phyloP scores from a whole-genome alignment of 495 filamentous ascomycete genomes.

The Symbiotaphrina buchneri region DNA sequence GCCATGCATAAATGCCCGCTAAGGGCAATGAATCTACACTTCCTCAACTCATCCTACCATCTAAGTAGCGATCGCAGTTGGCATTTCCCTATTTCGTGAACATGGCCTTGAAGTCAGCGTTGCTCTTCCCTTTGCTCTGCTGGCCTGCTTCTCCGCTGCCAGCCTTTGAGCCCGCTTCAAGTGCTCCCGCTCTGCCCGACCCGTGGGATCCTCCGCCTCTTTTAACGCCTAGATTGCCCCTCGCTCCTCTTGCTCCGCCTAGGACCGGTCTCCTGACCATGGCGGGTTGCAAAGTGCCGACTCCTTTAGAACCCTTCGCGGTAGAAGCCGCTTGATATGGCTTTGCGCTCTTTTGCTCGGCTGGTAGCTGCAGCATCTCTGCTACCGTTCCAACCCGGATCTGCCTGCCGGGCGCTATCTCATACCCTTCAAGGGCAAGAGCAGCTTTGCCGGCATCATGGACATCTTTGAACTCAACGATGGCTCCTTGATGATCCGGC shows the following conservation, averaged over 20 bases:
- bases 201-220: constrained; percentile 33
- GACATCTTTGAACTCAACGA: constrained; percentile 56
- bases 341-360: constrained; percentile 28
- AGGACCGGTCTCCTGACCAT: constrained; percentile 34
- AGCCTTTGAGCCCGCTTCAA: background rate
- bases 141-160: background rate
- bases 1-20: no score
- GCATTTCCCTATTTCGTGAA: constrained; percentile 25
- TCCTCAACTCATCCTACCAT: no score
- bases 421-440: constrained; percentile 46
- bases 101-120: constrained; percentile 75
- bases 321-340: constrained; percentile 5
- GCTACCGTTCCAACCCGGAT: constrained; percentile 43
- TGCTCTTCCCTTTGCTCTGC: constrained; percentile 36
- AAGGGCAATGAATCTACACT: no score
- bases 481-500: constrained; percentile 67
- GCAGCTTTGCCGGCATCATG: constrained; percentile 51
- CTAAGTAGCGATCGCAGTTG: no score
- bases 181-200: constrained; percentile 10
- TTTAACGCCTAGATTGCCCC: constrained; percentile 29
- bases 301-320: constrained; percentile 14
- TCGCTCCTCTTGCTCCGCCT: constrained; percentile 20
- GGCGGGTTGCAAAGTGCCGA: no score
- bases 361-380: constrained; percentile 41
- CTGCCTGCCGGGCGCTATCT: constrained; percentile 38